Conservation (phyloP, 495 filamentous ascomycete species). For the Penicillium egyptiacum region DNA sequence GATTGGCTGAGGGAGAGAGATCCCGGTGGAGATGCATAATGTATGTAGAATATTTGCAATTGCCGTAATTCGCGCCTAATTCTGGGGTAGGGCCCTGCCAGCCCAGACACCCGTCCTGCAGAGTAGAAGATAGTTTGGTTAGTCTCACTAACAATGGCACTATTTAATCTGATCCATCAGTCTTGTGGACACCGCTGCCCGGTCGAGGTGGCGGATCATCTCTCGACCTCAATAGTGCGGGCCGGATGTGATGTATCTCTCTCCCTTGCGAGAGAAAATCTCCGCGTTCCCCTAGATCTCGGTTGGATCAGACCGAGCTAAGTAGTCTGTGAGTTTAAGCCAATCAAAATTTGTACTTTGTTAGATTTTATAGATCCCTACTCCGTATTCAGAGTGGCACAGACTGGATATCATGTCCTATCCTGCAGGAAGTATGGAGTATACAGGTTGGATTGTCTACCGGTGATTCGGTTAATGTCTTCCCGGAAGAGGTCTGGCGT, state of each 20-base stretch:
- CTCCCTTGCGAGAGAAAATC: conserved; percentile 7
- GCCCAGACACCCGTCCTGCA: conserved; percentile 4
- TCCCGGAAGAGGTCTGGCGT: not conserved
- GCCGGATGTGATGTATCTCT: conserved; percentile 28
- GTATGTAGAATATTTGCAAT: conserved; percentile 2
- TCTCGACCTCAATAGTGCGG: conserved; percentile 22
- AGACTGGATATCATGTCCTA: not conserved
- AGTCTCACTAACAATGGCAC: conserved; percentile 20
- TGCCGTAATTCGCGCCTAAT: not conserved
- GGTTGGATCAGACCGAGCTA: not conserved
- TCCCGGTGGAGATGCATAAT: conserved; percentile 3
- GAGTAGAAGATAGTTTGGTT: conserved; percentile 14
- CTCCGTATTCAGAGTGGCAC: not conserved
- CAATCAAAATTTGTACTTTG: not conserved
- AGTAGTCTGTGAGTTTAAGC: not conserved
- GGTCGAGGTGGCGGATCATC: conserved; percentile 16
- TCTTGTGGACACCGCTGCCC: not conserved
- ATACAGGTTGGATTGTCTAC: conserved; percentile 5
- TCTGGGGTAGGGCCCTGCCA: conserved; percentile 10
- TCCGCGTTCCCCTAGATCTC: conserved; percentile 14
- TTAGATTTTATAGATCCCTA: not conserved
- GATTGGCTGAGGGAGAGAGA: conserved; percentile 7
- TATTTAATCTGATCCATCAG: conserved; percentile 30
- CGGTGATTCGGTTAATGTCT: not conserved
- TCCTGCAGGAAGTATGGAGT: conserved; percentile 5